Base-by-base conservation (phyloP, 257 asterid genomes). In the Prunella vulgaris region DNA sequence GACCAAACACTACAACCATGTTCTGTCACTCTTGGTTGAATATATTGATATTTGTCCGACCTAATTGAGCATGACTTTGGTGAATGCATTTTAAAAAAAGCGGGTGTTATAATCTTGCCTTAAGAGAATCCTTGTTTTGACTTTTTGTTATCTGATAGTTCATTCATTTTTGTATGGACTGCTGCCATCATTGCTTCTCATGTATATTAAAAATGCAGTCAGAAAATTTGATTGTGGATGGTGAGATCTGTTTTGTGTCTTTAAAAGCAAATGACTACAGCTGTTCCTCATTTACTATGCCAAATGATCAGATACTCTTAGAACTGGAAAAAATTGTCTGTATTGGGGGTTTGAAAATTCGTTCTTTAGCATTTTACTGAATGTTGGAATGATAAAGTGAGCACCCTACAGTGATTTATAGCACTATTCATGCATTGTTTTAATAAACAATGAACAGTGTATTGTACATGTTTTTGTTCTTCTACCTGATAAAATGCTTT, bases 251-350 rank as follows among this genome's bases (percentile, higher is more conserved):
- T 60, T 60, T 52, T 52, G 54, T 22, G 38, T 60, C 22, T 22
- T 40, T 61, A 18, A 20, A 52, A 61, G 38, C 25, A 74, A 33
- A 37, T 33, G 27, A 35, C 20, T 42, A 13, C 25, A 64, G 56
- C 33, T 20, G 7, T 6, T 60, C 61, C 10, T 33, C 15, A 18
- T 42, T 51, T 66, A 27, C 15, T 27, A 42, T 28, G 38, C 49
- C 71, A 60, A 38, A 33, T 72, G 81, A 22, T 37, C 38, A 8
- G 22, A 21, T 10, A 44, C 49, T n/a, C 21, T 52, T 60, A 20
- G 49, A 33, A 14, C 37, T 20, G 10, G 57, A 46, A 59, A 35
- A 21, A 18, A 2, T 15, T 49, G 2, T 60, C 8, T 48, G 2
- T n/a, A 15, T 42, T 66, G 10, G 24, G 10, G 53, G 25, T 60